phyloP scores from a whole-genome alignment of 1,284 basidiomycete genomes.

The Cutaneotrichosporon curvatum region DNA sequence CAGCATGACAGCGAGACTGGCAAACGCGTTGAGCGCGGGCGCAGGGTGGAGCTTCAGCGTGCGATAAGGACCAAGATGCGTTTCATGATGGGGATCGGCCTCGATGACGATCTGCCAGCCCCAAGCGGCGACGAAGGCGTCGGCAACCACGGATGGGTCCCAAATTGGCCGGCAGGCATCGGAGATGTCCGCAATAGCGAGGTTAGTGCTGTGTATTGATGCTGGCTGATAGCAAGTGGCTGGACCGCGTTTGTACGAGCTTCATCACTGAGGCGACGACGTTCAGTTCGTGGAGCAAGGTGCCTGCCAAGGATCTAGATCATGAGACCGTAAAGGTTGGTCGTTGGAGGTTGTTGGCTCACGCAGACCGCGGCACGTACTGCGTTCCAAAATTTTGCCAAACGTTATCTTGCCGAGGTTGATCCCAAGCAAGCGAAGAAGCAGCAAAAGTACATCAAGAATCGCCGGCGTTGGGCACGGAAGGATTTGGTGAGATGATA shows the following conservation, averaged over 20 bases:
- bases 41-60: conserved; percentile 15
- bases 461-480: conserved; percentile 43
- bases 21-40: conserved; percentile 15
- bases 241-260: conserved; percentile 14
- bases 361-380: conserved; percentile 27
- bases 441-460: conserved; percentile 37
- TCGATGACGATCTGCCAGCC: conserved; percentile 15
- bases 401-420: conserved; percentile 34
- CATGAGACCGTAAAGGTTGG: conserved; percentile 18
- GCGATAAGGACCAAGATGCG: conserved; percentile 22
- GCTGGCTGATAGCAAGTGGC: conserved; percentile 14
- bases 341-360: neutral
- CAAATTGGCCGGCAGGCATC: conserved; percentile 17
- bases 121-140: conserved; percentile 6
- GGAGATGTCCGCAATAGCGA: conserved; percentile 12
- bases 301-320: conserved; percentile 20
- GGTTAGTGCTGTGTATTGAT: conserved; percentile 8
- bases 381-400: conserved; percentile 40
- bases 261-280: conserved; percentile 17
- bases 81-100: conserved; percentile 17
- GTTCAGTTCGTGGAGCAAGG: conserved; percentile 11
- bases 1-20: conserved; percentile 13
- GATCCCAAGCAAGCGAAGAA: conserved; percentile 29
- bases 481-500: conserved; percentile 39
- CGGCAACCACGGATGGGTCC: conserved; percentile 9